A percentile compares a stretch with the other conserved stretches of the same genome.
Conservation (phyloP, 331 rosid genomes). For the Spiraea crenata region DNA sequence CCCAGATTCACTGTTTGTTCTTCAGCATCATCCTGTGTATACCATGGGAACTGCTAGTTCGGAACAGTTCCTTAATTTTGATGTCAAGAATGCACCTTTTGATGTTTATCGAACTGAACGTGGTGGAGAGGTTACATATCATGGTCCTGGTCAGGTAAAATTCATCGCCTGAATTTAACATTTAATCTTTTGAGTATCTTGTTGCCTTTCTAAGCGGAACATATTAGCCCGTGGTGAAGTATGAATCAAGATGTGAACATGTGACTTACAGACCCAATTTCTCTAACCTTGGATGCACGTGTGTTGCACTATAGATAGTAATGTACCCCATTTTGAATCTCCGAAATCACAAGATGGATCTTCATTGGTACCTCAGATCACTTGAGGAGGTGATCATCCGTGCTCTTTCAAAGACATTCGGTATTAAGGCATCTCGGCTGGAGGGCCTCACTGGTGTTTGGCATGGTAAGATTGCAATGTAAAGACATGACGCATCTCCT, state of each 20-base stretch:
- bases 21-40: constrained; percentile 70
- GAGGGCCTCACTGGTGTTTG: constrained; percentile 93
- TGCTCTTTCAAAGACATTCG: constrained; percentile 63
- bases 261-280: background rate
- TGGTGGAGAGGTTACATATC: constrained; percentile 87
- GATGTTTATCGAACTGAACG: constrained; percentile 70
- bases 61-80: constrained; percentile 54
- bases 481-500: background rate
- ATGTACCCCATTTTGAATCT: constrained; percentile 89
- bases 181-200: background rate
- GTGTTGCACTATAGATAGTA: constrained; percentile 56
- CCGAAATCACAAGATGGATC: constrained; percentile 78
- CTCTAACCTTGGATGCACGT: constrained; percentile 2
- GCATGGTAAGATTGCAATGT: constrained; percentile 51
- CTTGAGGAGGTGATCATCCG: constrained; percentile 84
- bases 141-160: constrained; percentile 89
- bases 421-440: constrained; percentile 64
- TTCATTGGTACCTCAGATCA: constrained; percentile 93
- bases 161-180: background rate
- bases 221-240: background rate
- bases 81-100: constrained; percentile 50
- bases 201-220: background rate
- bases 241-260: background rate
- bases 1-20: constrained; percentile 51
- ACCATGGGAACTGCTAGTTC: constrained; percentile 68